Percentiles rank a stretch among this genome's conserved stretches.
phyloP scores from a whole-genome alignment of 1,139 yeast genomes.

The Pichia inconspicua region DNA sequence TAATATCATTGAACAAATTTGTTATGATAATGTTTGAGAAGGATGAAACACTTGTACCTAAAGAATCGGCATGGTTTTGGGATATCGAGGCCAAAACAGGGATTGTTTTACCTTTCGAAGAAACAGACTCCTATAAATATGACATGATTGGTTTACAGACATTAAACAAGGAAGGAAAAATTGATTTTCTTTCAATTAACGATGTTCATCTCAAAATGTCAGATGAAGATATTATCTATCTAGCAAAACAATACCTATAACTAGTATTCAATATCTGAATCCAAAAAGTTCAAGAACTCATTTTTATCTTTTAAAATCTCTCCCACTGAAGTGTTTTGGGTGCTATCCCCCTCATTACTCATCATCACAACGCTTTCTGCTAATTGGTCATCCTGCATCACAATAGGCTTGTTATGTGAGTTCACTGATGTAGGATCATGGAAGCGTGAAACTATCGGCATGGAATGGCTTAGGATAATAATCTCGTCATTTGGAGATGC shows the following conservation, averaged over 20 bases:
- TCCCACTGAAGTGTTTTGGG: background rate
- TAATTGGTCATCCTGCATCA: background rate
- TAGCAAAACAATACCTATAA: constrained; percentile 26
- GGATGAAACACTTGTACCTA: constrained; percentile 67
- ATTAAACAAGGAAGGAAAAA: constrained; percentile 35
- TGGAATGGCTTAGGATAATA: constrained; percentile 1
- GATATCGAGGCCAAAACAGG: constrained; percentile 45
- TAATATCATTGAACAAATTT: constrained; percentile 40
- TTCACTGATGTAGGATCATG: background rate
- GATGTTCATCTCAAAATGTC: constrained; percentile 65
- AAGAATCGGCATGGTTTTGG: constrained; percentile 60
- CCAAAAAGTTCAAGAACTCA: constrained; percentile 9
- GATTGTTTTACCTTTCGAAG: constrained; percentile 36
- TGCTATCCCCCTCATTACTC: background rate
- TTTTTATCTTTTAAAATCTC: background rate
- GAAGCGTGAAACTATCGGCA: constrained; percentile 1
- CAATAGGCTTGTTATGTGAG: background rate
- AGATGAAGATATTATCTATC: constrained; percentile 35
- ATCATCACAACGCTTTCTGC: background rate
- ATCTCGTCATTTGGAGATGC: constrained; percentile 4
- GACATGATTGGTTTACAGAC: constrained; percentile 55
- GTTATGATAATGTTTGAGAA: constrained; percentile 53
- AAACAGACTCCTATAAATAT: constrained; percentile 41
- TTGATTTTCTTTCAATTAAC: constrained; percentile 45
- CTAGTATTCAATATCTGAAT: constrained; percentile 17